Evolutionary conservation across 2,329 filamentous ascomycete species (phyloP).

Genomic region (Colletotrichum tabaci): DNA sequence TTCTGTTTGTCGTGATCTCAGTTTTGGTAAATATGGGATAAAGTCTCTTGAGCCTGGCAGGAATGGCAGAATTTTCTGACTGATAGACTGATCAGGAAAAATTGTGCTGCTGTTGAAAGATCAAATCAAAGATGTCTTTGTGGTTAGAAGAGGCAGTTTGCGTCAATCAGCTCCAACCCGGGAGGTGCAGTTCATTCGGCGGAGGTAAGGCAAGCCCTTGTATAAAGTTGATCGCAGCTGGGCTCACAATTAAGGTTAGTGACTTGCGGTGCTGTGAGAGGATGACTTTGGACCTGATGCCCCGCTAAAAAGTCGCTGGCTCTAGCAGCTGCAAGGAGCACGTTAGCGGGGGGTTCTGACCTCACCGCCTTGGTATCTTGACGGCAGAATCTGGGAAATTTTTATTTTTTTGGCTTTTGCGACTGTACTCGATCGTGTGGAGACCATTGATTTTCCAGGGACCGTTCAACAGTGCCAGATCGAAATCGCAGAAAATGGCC

Average conservation of each 20-base stretch:
- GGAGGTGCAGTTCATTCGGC: neutral
- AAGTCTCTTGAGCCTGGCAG: neutral
- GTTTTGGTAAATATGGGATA: neutral
- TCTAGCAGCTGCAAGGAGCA: conserved; percentile 1
- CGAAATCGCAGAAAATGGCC: conserved; percentile 55
- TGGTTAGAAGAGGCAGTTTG: neutral
- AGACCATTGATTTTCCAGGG: conserved; percentile 25
- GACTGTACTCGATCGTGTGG: conserved; percentile 26
- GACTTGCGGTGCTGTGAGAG: conserved; percentile 10
- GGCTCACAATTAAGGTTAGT: conserved; percentile 22
- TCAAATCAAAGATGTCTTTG: neutral
- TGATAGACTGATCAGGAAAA: neutral
- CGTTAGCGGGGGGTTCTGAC: conserved; percentile 31
- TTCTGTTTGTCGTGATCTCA: neutral
- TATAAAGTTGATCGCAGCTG: neutral
- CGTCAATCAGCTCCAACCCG: neutral
- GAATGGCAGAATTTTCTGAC: neutral
- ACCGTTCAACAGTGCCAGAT: conserved; percentile 25
- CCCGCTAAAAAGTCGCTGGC: conserved; percentile 30
- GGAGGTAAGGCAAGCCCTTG: too few species aligned
- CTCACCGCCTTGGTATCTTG: conserved; percentile 36
- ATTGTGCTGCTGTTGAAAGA: neutral
- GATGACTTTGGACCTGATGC: conserved; percentile 8
- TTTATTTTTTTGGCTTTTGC: conserved; percentile 47
- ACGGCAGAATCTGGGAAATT: conserved; percentile 44